Evolutionary conservation across 139 green algal species (phyloP).

Genomic region (Chlamydomonas eustigma): DNA sequence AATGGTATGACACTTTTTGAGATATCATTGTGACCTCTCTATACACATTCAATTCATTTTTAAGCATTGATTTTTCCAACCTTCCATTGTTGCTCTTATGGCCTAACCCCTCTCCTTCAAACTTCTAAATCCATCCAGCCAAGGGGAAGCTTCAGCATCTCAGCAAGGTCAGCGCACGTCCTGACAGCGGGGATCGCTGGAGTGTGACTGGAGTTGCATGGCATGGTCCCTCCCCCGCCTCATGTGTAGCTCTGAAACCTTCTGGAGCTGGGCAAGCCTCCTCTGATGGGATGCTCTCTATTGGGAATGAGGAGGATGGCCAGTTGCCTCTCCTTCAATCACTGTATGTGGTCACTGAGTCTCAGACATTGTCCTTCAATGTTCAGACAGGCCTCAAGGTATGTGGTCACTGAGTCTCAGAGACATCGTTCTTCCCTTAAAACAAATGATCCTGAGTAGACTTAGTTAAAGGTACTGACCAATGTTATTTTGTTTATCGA

Average conservation of each 20-base stretch:
- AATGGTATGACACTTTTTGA: too few relatives aligned
- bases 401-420: conserved; percentile 62
- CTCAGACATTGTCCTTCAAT: conserved; percentile 51
- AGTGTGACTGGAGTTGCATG: conserved; percentile 15
- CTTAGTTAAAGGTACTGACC: too few relatives aligned
- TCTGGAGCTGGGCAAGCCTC: not conserved
- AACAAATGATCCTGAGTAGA: too few relatives aligned
- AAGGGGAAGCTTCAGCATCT: conserved; percentile 24
- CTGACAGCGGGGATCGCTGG: conserved; percentile 28
- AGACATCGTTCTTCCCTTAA: too few relatives aligned
- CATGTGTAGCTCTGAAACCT: not conserved
- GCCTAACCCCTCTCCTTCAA: too few relatives aligned
- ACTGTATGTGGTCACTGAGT: conserved; percentile 66
- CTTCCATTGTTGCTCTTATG: too few relatives aligned
- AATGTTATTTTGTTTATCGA: too few relatives aligned
- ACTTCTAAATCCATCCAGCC: too few relatives aligned
- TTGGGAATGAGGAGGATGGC: not conserved
- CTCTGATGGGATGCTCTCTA: not conserved
- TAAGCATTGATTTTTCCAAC: too few relatives aligned
- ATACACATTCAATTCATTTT: too few relatives aligned
- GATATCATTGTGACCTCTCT: too few relatives aligned
- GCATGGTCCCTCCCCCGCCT: not conserved
- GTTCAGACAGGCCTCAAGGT: conserved; percentile 39
- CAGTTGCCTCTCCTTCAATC: conserved; percentile 14
- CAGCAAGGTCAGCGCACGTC: conserved; percentile 21